These are phyloP conservation scores for Emergomyces orientalis DNA, from an alignment of 2,329 filamentous ascomycete genomes.

Conservation along the genomic window DNA sequence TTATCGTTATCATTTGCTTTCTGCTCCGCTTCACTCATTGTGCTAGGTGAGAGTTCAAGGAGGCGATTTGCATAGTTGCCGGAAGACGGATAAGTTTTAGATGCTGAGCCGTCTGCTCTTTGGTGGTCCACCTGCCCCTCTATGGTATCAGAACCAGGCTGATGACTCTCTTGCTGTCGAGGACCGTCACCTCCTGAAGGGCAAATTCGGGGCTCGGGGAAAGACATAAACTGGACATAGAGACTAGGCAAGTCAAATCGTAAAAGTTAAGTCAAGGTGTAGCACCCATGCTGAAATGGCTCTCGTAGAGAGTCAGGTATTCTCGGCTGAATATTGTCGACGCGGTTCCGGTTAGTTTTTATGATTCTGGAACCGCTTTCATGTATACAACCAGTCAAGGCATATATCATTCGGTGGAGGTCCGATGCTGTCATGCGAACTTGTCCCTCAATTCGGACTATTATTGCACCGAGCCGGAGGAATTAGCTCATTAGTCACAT, in stretches of 20 bases:
- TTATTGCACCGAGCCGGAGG: slow-evolving; percentile 2
- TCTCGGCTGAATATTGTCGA: neutral
- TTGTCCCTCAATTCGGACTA: slow-evolving; percentile 2
- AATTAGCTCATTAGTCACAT: neutral
- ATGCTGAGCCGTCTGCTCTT: slow-evolving; percentile 1
- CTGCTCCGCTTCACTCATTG: slow-evolving; percentile 3
- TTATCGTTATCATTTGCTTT: neutral
- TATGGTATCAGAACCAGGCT: neutral
- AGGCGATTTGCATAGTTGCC: neutral
- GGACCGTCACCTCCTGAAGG: neutral
- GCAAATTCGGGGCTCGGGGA: slow-evolving; percentile 6
- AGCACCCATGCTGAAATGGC: slow-evolving; percentile 6
- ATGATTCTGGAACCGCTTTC: neutral
- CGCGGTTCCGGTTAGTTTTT: neutral
- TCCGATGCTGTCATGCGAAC: neutral
- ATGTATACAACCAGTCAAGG: neutral
- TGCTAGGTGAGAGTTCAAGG: slow-evolving; percentile 8
- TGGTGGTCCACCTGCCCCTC: neutral
- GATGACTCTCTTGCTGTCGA: slow-evolving; percentile 3
- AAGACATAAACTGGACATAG: slow-evolving; percentile 15
- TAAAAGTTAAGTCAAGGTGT: neutral
- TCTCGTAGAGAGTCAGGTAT: neutral
- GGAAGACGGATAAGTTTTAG: slow-evolving; percentile 14
- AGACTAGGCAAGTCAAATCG: neutral
- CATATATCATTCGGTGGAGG: neutral